Evolutionary conservation across 2,329 filamentous ascomycete genomes (phyloP).

Genomic region (Diplodia intermedia): DNA sequence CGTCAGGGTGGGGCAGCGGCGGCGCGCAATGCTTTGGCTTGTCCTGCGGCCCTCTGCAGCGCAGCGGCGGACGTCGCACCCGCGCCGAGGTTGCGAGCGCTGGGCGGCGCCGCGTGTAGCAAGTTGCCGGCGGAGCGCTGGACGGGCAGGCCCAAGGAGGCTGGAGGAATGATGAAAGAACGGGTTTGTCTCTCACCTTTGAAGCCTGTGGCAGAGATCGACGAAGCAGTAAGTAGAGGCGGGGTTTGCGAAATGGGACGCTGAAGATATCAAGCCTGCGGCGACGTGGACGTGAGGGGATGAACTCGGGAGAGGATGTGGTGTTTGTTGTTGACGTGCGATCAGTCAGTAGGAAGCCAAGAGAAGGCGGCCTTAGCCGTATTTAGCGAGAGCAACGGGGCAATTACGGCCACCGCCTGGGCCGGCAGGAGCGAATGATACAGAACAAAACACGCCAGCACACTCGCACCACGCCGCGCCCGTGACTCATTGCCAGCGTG

Average conservation of each 20-base stretch:
- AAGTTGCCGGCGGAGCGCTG: constrained; percentile 23
- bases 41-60: constrained; percentile 20
- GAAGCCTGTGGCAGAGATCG: constrained; percentile 28
- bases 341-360: constrained; percentile 32
- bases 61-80: constrained; percentile 20
- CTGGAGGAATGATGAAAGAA: constrained; percentile 32
- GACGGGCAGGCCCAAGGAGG: constrained; percentile 30
- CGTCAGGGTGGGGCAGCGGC: constrained; percentile 30
- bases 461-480: constrained; percentile 26
- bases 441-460: constrained; percentile 27
- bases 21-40: constrained; percentile 25
- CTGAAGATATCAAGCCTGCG: constrained; percentile 32
- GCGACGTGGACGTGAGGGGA: constrained; percentile 29
- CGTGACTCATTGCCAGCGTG: constrained; percentile 24
- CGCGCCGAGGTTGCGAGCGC: constrained; percentile 10
- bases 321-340: constrained; percentile 33
- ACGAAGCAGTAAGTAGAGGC: constrained; percentile 17
- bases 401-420: constrained; percentile 31
- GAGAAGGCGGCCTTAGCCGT: constrained; percentile 29
- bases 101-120: constrained; percentile 9
- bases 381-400: constrained; percentile 30
- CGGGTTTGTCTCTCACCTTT: constrained; percentile 31
- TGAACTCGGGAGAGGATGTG: constrained; percentile 25
- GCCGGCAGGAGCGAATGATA: constrained; percentile 23
- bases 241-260: constrained; percentile 15